phyloP scores from a whole-genome alignment of 2,329 filamentous ascomycete genomes.

The Apiospora aurea region DNA sequence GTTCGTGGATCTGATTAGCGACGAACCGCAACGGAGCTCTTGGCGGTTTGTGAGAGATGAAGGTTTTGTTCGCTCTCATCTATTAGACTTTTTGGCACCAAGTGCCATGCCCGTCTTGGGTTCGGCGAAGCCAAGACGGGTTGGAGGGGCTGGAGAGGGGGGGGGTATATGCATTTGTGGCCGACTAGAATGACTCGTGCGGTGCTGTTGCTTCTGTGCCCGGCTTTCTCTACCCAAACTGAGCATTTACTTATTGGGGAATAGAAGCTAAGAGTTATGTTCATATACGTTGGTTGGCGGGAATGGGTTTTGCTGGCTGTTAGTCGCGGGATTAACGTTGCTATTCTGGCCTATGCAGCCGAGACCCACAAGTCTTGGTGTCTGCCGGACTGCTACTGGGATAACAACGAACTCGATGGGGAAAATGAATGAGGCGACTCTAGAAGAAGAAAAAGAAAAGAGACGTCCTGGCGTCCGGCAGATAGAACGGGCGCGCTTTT shows the following conservation, averaged over 20 bases:
- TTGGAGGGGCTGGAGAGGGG: not conserved
- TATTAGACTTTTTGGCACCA: not conserved
- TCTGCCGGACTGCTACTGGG: no score
- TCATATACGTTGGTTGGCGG: not conserved
- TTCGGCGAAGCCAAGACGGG: not conserved
- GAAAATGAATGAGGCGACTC: not conserved
- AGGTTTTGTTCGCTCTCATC: no score
- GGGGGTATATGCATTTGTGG: not conserved
- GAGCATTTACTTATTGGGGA: no score
- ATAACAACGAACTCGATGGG: no score
- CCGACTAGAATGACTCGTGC: not conserved
- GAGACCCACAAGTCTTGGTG: no score
- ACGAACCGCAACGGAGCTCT: not conserved
- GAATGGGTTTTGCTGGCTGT: not conserved
- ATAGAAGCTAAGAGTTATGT: not conserved
- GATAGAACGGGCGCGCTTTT: not conserved
- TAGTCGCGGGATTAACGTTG: not conserved
- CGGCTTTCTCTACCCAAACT: no score
- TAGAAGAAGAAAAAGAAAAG: not conserved
- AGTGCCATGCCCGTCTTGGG: not conserved
- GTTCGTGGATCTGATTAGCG: not conserved
- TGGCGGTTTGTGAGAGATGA: not conserved
- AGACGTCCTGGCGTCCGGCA: no score
- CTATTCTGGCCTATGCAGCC: not conserved
- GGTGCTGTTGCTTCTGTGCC: not conserved